A percentile compares a stretch with the other conserved stretches of the same genome.
These are phyloP conservation scores for Cystofilobasidium capitatum DNA, from an alignment of 768 basidiomycete species.

Conservation along the genomic window DNA sequence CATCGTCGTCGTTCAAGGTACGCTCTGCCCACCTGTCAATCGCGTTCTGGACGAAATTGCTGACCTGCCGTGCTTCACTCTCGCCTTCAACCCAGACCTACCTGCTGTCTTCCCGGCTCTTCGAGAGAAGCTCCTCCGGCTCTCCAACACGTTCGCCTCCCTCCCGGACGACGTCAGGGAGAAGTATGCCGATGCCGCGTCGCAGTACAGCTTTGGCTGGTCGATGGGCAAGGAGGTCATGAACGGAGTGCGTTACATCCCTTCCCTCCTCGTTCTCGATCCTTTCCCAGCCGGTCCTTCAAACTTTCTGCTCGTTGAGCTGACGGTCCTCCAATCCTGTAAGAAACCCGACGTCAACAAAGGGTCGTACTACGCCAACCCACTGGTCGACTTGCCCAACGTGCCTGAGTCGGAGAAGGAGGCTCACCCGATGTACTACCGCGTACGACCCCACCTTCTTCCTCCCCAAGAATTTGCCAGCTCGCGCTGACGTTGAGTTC, in stretches of 20 bases:
- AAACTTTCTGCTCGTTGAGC: background rate
- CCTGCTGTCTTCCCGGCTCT: conserved; percentile 55
- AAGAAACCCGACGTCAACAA: conserved; percentile 61
- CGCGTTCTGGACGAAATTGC: background rate
- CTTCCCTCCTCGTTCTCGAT: background rate
- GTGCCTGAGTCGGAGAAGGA: conserved; percentile 51
- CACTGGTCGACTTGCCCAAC: conserved; percentile 56
- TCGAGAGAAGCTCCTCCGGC: conserved; percentile 61
- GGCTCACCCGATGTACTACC: conserved; percentile 55
- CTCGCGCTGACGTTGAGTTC: no score
- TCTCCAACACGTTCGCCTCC: conserved; percentile 65
- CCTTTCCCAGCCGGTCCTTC: background rate
- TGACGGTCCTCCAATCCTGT: no score
- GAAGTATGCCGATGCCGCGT: conserved; percentile 47
- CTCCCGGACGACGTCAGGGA: conserved; percentile 60
- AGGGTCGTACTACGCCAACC: conserved; percentile 88
- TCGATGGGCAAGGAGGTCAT: conserved; percentile 81
- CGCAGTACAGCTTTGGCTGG: conserved; percentile 79
- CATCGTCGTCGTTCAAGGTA: conserved; percentile 67
- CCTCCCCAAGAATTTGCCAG: no score
- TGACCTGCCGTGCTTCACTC: background rate
- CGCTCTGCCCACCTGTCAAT: background rate
- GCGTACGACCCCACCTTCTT: conserved; percentile 41
- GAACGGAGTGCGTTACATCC: conserved; percentile 60
- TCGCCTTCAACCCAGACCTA: conserved; percentile 38